Conservation (phyloP, 345 rosid genomes). For the Clarkia xantiana region DNA sequence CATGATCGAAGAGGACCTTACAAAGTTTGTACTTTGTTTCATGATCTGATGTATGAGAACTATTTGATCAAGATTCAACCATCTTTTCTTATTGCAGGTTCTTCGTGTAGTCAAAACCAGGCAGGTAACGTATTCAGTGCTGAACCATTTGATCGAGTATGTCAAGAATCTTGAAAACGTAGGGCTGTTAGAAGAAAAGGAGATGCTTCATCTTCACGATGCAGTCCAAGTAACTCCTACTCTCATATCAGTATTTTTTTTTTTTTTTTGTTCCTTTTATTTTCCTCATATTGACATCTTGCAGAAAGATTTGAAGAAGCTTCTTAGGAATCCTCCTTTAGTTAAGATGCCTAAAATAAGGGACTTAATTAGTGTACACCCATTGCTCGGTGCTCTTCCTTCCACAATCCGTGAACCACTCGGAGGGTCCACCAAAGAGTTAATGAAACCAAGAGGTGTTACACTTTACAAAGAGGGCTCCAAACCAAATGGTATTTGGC, state of each 20-base stretch:
- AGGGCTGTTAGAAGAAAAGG: constrained; percentile 81
- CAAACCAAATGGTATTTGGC: constrained; percentile 78
- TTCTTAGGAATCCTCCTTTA: constrained; percentile 75
- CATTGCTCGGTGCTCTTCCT: constrained; percentile 79
- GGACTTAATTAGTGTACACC: constrained; percentile 48
- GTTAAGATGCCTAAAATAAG: constrained; percentile 57
- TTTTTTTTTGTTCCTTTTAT: too few species aligned
- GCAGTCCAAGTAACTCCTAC: constrained; percentile 53
- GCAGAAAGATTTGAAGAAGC: constrained; percentile 84
- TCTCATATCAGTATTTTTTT: background rate
- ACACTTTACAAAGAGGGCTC: constrained; percentile 75
- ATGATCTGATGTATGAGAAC: too few species aligned
- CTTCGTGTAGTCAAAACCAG: constrained; percentile 89
- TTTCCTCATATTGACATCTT: background rate
- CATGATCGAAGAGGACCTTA: background rate
- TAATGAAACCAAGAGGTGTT: constrained; percentile 54
- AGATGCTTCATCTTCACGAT: constrained; percentile 89
- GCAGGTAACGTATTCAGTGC: constrained; percentile 72
- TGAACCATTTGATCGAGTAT: constrained; percentile 69
- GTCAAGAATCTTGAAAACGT: constrained; percentile 70
- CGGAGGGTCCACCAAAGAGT: constrained; percentile 41
- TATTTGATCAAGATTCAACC: too few species aligned
- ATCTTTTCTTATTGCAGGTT: constrained; percentile 33
- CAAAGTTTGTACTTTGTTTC: too few species aligned
- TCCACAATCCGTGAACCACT: constrained; percentile 29